Evolutionary conservation across 2,329 filamentous ascomycete species (phyloP).

Genomic region (Ophiocordyceps polyrhachis-furcata): DNA sequence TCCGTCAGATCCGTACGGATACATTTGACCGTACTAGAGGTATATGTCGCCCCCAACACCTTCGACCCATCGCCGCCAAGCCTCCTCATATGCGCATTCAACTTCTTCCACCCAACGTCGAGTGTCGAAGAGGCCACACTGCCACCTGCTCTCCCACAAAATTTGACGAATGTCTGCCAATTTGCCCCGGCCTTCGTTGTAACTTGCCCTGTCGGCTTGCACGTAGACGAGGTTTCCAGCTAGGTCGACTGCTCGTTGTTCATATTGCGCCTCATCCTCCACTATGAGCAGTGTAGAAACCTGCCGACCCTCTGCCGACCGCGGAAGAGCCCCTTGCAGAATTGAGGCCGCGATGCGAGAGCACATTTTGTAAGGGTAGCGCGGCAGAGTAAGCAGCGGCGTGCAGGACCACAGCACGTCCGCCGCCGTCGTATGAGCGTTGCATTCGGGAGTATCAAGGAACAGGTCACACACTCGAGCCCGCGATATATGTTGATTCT

Average conservation of each 20-base stretch:
- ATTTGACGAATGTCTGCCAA: constrained; percentile 63
- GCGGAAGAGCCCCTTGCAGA: constrained; percentile 71
- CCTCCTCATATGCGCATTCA: constrained; percentile 72
- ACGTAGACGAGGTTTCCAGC: constrained; percentile 45
- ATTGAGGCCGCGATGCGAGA: constrained; percentile 96
- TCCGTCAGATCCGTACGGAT: too few species aligned
- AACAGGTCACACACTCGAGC: constrained; percentile 88
- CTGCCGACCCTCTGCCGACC: constrained; percentile 41
- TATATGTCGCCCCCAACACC: constrained; percentile 89
- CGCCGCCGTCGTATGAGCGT: constrained; percentile 91
- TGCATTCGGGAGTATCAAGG: constrained; percentile 93
- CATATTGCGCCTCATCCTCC: constrained; percentile 63
- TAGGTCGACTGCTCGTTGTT: constrained; percentile 53
- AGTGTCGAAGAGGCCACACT: constrained; percentile 79
- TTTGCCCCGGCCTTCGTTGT: constrained; percentile 43
- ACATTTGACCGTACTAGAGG: too few species aligned
- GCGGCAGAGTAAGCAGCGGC: constrained; percentile 71
- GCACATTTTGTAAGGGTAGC: constrained; percentile 98
- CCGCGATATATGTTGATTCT: constrained; percentile 80
- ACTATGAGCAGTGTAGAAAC: constrained; percentile 65
- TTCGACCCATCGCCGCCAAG: constrained; percentile 74
- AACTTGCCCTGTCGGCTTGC: constrained; percentile 17
- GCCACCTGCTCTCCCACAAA: constrained; percentile 70
- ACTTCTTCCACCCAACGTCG: constrained; percentile 77
- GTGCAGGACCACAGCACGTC: constrained; percentile 95